Base-by-base conservation (phyloP, 75 land plant genomes). In the Cryptomeria japonica region DNA sequence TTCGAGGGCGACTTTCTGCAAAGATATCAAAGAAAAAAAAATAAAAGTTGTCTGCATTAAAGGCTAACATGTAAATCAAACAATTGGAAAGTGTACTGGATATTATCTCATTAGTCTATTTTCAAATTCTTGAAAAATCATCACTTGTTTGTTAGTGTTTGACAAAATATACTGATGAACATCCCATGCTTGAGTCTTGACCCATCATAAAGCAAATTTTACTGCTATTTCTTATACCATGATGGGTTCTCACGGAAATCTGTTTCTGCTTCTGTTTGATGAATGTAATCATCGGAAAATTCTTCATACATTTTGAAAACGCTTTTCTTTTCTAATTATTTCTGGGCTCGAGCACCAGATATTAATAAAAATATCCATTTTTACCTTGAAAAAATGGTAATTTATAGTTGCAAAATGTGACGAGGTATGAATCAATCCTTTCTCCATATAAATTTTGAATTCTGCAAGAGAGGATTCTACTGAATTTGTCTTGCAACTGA, bases 1-100 rank as follows among this genome's bases (percentile, higher is more conserved):
- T 75, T 70, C 76, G 93, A 56, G 93, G 93, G 34, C 91, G 95
- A 53, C 22, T 92, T 78, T 44, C 88, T 32, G 89, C 89, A 76
- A 93, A 93, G 68, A 49, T 92, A 5, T 88, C 83, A 56, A 88
- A 83, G 46, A 80, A 42, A 56, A 88, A 46, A 8, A 87, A 41
- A 5, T 86, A 53, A 85, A 22, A 28, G 16, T n/a, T 38, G n/a
- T 28, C n/a, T n/a, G 4, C n/a, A 82, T 42, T n/a, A 46, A 82
- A 82, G 46, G 51, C 15, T 42, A 46, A 46, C 51, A 42, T 82
- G 31, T 25, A 46, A 44, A 46, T 82, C 34, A 79, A 39, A 64
- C n/a, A 22, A 64, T 64, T 64, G 1, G 8, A 64, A 64, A 22
- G 5, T 6, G 6, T 64, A 7, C 70, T 25, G 53, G 53, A 64